Base-by-base conservation (phyloP, 805 yeast species). In the Torulaspora franciscae region DNA sequence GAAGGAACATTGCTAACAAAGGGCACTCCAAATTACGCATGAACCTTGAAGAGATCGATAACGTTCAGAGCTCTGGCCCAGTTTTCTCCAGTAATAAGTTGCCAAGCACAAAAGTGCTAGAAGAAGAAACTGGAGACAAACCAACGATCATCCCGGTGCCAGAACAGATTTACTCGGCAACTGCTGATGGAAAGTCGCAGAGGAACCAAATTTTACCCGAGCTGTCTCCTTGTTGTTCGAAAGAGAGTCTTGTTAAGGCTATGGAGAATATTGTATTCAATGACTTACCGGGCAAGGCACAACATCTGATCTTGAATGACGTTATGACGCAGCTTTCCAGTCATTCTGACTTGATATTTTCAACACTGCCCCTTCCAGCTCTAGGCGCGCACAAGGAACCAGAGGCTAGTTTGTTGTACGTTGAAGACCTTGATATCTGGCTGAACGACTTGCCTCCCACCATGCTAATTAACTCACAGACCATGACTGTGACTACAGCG, bases 401-500 rank as follows among this genome's bases (percentile, higher is more conserved):
- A 37, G 73, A 70, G 4, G 90, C 80, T 15, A 78, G 95, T 42
- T 66, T 79, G 33, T 88, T 85, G 28, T 91, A 89, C 60, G 79
- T 85, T 11, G 79, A 80, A 45, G 82, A 83, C 54, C 69, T 91
- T 41, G 84, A 89, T 37, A 65, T 85, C 5, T 87, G 96, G 93
- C 73, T 91, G 45, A 77, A 80, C 35, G 87, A 77, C 4, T 67
- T 93, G 32, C 96, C 96, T 0, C 96, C 98, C 0, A 74, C 80
- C 1, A 61, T 93, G 61, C 65, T 93, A 49, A 74, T 93, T 43
- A 91, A 93, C 59, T 87, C 97, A 0, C 95, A 88, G 68, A 84
- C 95, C 0, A 89, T 93, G 73, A 93, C 99, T 0, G 99, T 91
- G 2, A 91, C 99, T 0, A 90, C 97, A 5, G 93, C 95, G 27